Conservation (phyloP, 768 basidiomycete genomes). For the Clitopilus passeckerianus region DNA sequence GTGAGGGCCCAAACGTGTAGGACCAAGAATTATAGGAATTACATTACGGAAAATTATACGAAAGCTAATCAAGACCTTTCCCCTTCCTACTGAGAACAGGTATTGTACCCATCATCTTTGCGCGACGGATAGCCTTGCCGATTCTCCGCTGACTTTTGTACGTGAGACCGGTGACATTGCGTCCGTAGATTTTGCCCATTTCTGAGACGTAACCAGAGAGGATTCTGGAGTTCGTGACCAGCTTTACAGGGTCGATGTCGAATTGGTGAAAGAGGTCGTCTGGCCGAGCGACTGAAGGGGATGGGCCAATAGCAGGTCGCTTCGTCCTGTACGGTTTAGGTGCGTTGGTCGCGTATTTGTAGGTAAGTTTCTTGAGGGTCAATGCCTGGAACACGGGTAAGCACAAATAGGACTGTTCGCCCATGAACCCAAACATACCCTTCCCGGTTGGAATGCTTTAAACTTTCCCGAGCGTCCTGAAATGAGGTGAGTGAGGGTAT, state of each 20-base stretch:
- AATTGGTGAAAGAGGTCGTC: conserved; percentile 71
- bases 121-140: conserved; percentile 81
- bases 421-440: not conserved
- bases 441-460: not conserved
- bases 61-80: conserved; percentile 7
- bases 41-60: not conserved
- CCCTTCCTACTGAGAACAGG: conserved; percentile 40
- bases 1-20: not conserved
- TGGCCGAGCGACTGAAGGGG: conserved; percentile 43
- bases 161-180: conserved; percentile 68
- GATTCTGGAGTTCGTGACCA: conserved; percentile 56
- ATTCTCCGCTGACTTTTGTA: conserved; percentile 73
- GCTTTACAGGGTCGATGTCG: conserved; percentile 67
- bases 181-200: conserved; percentile 78
- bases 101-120: conserved; percentile 89
- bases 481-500: not conserved
- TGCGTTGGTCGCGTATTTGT: conserved; percentile 14
- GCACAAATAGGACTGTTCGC: not conserved
- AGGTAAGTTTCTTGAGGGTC: conserved; percentile 22
- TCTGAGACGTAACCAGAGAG: conserved; percentile 57
- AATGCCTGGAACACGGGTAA: conserved; percentile 7
- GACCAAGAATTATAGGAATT: not conserved
- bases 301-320: conserved; percentile 49
- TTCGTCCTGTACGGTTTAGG: conserved; percentile 12
- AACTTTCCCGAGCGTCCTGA: not conserved